Percentiles rank a stretch among this genome's conserved stretches.
Conservation (phyloP, 345 rosid genomes). For the Cardamine resedifolia region DNA sequence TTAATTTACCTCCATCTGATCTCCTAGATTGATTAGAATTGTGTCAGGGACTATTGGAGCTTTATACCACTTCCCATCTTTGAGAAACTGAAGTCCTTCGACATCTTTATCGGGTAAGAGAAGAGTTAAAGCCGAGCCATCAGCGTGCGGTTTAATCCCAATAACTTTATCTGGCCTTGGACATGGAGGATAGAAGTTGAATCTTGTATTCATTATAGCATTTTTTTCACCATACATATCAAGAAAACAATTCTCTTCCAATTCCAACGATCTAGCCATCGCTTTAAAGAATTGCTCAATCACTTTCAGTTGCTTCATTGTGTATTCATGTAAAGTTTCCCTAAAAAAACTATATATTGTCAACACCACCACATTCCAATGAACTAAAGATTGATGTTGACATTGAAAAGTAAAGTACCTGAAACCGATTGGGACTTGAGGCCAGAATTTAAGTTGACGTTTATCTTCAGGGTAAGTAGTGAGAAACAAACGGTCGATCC, state of each 20-base stretch:
- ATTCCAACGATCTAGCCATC: constrained; percentile 50
- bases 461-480: constrained; percentile 46
- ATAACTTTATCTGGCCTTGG: too few species aligned
- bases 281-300: constrained; percentile 42
- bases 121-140: too few species aligned
- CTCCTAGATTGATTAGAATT: too few species aligned
- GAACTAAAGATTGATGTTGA: background rate
- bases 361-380: background rate
- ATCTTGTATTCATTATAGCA: constrained; percentile 32
- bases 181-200: too few species aligned
- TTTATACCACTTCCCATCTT: too few species aligned
- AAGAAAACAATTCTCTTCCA: constrained; percentile 50
- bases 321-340: constrained; percentile 41
- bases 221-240: constrained; percentile 47
- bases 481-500: constrained; percentile 65
- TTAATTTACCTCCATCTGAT: too few species aligned
- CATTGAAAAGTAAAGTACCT: too few species aligned
- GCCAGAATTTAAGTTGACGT: constrained; percentile 55
- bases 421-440: constrained; percentile 49
- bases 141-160: too few species aligned
- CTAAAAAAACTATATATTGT: constrained; percentile 21
- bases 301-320: constrained; percentile 30
- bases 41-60: too few species aligned
- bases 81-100: too few species aligned
- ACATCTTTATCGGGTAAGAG: too few species aligned